These are phyloP conservation scores for Phymatotrichopsis omnivora DNA, from an alignment of 2,329 filamentous ascomycete species.

Conservation along the genomic window DNA sequence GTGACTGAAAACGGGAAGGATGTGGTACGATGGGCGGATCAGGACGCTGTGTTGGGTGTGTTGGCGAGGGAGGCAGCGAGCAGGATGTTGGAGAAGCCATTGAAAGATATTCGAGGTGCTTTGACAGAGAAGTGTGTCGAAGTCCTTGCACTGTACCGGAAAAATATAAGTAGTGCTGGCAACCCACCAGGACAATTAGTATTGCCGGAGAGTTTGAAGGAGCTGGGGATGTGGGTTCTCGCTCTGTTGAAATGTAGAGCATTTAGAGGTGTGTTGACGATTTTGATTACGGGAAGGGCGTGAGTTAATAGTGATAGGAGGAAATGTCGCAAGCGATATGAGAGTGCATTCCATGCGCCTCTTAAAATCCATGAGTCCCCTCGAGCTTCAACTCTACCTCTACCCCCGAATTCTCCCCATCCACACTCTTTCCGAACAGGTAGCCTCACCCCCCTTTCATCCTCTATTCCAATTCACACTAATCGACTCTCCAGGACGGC, in stretches of 20 bases:
- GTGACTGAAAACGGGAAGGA: conserved; percentile 79
- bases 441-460: conserved; percentile 88
- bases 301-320: conserved; percentile 42
- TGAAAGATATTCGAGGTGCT: conserved; percentile 76
- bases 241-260: conserved; percentile 81
- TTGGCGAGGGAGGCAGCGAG: conserved; percentile 88
- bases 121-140: conserved; percentile 89
- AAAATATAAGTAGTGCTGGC: conserved; percentile 70
- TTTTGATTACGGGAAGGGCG: not conserved
- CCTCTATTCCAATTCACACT: not conserved
- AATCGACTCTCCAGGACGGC: conserved; percentile 48
- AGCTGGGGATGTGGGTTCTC: conserved; percentile 93
- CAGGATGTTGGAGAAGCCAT: conserved; percentile 63
- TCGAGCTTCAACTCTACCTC: conserved; percentile 81
- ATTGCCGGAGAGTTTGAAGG: conserved; percentile 89
- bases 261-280: conserved; percentile 58
- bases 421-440: conserved; percentile 76
- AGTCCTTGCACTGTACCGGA: conserved; percentile 82
- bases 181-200: conserved; percentile 89
- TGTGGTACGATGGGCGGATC: conserved; percentile 83
- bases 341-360: conserved; percentile 85
- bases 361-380: conserved; percentile 75
- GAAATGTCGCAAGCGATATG: conserved; percentile 80
- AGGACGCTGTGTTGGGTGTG: conserved; percentile 81
- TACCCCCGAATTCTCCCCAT: conserved; percentile 89